Base-by-base conservation (phyloP, 2,329 filamentous ascomycete genomes). In the Talaromyces sp. region DNA sequence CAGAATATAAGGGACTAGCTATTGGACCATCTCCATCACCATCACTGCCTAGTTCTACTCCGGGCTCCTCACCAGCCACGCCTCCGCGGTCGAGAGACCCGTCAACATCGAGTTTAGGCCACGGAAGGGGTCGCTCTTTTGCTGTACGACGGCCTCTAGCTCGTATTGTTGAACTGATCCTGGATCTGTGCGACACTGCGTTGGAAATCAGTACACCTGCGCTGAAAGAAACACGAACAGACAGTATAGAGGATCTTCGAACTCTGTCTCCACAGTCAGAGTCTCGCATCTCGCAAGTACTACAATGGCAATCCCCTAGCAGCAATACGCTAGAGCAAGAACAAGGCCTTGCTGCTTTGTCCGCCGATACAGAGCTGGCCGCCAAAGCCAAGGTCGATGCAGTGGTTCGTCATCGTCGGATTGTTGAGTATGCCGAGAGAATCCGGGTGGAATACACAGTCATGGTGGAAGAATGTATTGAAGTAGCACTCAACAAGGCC, bases 211-310 rank as follows among this genome's bases (percentile, higher is more conserved):
- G 90, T 78, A 93, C 92, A 3, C 94, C 95, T 6, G 90, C 93
- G 6, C 90, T 99, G 78, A 98, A 97, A 73, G 94, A 98, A 69
- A 84, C 87, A 3, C 85, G 88, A 9, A 83, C 86, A 41, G 80
- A 83, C 56, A 83, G 86, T 45, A 78, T 80, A 8, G 89, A 90
- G 58, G 93, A 97, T 68, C 88, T 98, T 68, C 88, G 94, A 56
- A 97, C 94, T 0, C 91, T 97, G 74, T 99, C 95, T 4, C 95
- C 95, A 0, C 92, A 97, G 73, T 99, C 96, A 0, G 95, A 99
- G 75, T 95, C 92, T 50, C 89, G 94, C 37, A 96, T 98, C 70
- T 91, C 91, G 1, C 95, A 99, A 76, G 93, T 99, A 6, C 77
- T 96, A 70, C 93, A 97, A 75, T 99, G 96, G 95, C 93, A 97